These are phyloP conservation scores for Fistulifera solaris DNA, from an alignment of 108 stramenopile species.

Conservation along the genomic window DNA sequence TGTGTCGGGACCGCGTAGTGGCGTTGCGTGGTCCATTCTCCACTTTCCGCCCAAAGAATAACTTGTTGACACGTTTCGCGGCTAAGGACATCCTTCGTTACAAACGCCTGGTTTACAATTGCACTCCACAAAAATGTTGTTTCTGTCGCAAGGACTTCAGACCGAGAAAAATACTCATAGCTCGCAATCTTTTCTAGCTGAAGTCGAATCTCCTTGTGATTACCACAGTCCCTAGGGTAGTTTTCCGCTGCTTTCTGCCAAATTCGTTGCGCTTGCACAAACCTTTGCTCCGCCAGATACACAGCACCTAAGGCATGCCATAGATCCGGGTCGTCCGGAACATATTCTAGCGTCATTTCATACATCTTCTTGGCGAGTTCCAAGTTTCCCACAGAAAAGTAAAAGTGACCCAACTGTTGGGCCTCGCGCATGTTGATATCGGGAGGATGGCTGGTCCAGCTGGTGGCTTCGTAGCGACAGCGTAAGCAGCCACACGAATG, in stretches of 20 bases:
- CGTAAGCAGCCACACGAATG: neutral
- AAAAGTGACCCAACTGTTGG: neutral
- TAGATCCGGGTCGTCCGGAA: conserved; percentile 13
- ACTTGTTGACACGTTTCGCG: conserved; percentile 35
- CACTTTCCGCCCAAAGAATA: conserved; percentile 36
- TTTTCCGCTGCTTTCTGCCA: conserved; percentile 44
- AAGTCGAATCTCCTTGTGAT: conserved; percentile 42
- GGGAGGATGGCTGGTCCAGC: no score
- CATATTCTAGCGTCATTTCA: conserved; percentile 24
- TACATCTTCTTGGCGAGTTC: conserved; percentile 37
- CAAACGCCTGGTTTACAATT: conserved; percentile 11
- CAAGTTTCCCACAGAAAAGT: neutral
- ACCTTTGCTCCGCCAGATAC: conserved; percentile 28
- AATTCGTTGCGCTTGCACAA: conserved; percentile 47
- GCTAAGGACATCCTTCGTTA: conserved; percentile 22
- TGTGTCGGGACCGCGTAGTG: conserved; percentile 96
- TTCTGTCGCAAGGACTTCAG: neutral
- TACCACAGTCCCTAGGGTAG: conserved; percentile 1
- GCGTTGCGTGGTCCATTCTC: conserved; percentile 80
- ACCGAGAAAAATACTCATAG: neutral
- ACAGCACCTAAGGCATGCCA: conserved; percentile 52
- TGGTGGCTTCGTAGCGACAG: conserved; percentile 7
- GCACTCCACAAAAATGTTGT: conserved; percentile 5
- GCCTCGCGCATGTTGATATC: neutral
- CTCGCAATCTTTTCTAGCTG: conserved; percentile 27